Evolutionary conservation across 2,329 filamentous ascomycete species (phyloP).

Genomic region (Penicillium olsonii): DNA sequence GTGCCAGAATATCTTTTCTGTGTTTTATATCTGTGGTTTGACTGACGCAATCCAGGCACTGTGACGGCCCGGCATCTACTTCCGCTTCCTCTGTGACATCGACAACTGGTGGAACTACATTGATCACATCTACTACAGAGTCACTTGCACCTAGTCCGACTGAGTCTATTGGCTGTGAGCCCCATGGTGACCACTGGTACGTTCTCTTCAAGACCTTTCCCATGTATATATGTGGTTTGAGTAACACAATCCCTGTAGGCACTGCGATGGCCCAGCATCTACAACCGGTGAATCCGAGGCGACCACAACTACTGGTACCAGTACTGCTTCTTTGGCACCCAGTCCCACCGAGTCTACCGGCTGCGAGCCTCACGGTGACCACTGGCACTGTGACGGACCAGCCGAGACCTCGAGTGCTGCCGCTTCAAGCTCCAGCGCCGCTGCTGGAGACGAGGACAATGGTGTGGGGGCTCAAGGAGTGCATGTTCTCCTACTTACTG

Average conservation of each 20-base stretch:
- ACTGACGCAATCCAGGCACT: too few relatives aligned
- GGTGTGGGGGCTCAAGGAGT: neutral
- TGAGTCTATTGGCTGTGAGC: slow-evolving; percentile 28
- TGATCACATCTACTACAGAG: too few relatives aligned
- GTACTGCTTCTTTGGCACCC: slow-evolving; percentile 13
- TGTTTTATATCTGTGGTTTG: too few relatives aligned
- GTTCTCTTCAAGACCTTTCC: too few relatives aligned
- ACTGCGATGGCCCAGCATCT: slow-evolving; percentile 31
- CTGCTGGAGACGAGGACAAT: neutral
- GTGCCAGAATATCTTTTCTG: too few relatives aligned
- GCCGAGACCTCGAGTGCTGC: slow-evolving; percentile 1
- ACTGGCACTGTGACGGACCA: slow-evolving; percentile 27
- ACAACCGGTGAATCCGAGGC: neutral
- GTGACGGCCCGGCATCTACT: too few relatives aligned
- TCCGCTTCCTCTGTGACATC: too few relatives aligned
- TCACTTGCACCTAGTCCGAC: too few relatives aligned
- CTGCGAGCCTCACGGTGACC: slow-evolving; percentile 23
- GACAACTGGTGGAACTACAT: too few relatives aligned
- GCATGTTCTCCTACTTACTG: neutral
- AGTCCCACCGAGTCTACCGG: slow-evolving; percentile 26
- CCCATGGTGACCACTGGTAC: slow-evolving; percentile 32
- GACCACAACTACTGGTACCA: slow-evolving; percentile 5
- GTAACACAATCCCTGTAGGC: slow-evolving; percentile 19
- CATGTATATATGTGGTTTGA: neutral
- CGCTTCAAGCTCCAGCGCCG: neutral